Evolutionary conservation across 2,329 filamentous ascomycete species (phyloP).

Genomic region (Microdochium bolleyi): DNA sequence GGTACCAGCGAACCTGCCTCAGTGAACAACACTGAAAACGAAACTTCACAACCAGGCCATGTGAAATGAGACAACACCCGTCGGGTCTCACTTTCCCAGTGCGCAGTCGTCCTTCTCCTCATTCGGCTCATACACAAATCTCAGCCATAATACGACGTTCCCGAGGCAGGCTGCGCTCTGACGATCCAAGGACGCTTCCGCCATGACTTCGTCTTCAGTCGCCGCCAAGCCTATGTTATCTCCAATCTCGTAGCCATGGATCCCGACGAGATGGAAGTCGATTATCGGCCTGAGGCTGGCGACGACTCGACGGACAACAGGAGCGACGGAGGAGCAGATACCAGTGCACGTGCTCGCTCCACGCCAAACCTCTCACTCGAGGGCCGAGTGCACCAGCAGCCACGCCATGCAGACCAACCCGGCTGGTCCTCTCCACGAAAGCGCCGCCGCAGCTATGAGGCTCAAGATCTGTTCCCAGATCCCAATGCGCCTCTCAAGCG

Average conservation of each 20-base stretch:
- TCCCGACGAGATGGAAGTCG: not conserved
- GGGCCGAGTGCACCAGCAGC: not conserved
- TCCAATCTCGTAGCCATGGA: not conserved
- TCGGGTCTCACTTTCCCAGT: not conserved
- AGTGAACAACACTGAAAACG: not conserved
- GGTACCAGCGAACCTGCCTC: not conserved
- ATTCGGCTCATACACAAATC: too few species aligned
- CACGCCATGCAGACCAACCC: not conserved
- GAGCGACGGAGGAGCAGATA: not conserved
- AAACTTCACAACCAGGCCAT: not conserved
- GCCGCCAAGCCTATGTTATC: not conserved
- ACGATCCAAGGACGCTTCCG: not conserved
- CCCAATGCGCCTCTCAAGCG: slow-evolving; percentile 33
- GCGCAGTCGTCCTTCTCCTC: too few species aligned
- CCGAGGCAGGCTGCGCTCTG: too few species aligned
- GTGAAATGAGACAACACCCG: not conserved
- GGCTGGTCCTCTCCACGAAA: not conserved
- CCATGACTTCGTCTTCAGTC: not conserved
- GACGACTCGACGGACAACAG: not conserved
- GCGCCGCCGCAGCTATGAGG: slow-evolving; percentile 7
- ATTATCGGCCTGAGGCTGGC: not conserved
- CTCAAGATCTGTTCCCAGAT: slow-evolving; percentile 13
- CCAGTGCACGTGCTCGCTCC: not conserved
- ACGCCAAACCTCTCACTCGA: not conserved
- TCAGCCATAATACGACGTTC: too few species aligned